Evolutionary conservation across 164 flowering plant genomes (phyloP), one percentile per base, ranked within the genome.

Genomic region (Magnolia sinica): DNA sequence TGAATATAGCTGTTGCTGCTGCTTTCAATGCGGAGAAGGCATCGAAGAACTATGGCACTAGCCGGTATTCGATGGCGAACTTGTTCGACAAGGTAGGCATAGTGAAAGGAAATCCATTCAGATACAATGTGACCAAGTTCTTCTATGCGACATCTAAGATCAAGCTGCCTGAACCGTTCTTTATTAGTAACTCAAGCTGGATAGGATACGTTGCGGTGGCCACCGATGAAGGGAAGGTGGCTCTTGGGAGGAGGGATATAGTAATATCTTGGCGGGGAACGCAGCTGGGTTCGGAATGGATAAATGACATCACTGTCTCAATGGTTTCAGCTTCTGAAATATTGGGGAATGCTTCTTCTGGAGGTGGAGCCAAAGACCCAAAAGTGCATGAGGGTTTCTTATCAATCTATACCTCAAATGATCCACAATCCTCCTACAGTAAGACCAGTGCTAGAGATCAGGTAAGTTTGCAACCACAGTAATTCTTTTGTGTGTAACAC

Each of bases 201-300:
- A 88, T 88, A 22, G 91, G 91, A 68, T 86, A 76, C 20, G 77
- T 90, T 7, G 93, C 93, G 3, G 93, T 88, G 75, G 88, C 88
- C 11, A 87, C 87, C 0, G 90, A 90, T 65, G 86, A 88, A 55
- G 87, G 89, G 29, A 76, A 76, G 72, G 70, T 16, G 70, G 72
- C 58, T 27, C 73, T 77, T 79, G 89, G 75, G 81, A 87, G 82
- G 82, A 87, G 88, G 68, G 88, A 85, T n/a, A 82, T 87, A 58
- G 78, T 88, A 79, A 66, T 88, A 23, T 82, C 84, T 5, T 84
- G 87, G 91, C 84, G 91, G 78, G 89, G 91, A 16, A 77, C 87
- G 1, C 58, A 78, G 1, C 61, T 29, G 74, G 20, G 67, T 0
- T 18, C 83, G 45, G 89, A 84, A 68, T 86, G 89, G 91, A 70